Base-by-base conservation (phyloP, 148 eudicot genomes). In the Silene conica region DNA sequence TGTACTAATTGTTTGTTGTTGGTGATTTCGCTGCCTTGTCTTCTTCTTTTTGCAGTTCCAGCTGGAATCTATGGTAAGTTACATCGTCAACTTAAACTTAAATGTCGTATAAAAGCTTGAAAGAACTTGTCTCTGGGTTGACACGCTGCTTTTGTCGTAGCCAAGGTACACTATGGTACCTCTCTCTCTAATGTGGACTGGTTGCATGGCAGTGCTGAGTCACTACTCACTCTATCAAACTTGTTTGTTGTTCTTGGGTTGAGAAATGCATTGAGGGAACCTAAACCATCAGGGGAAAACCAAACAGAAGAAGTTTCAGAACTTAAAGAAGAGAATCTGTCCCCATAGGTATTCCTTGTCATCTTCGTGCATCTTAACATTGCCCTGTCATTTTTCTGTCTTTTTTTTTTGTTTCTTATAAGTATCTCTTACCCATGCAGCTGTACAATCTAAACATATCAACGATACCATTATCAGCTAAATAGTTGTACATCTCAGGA, bases 11-110 rank as follows among this genome's bases (percentile, higher is more conserved):
- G 58, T 41, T 43, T 73, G 26, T 60, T 70, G 72, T 54, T 76
- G 16, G 69, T 16, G 31, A 4, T 77, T 61, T 79, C 59, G 43
- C 69, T 82, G 56, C 61, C n/a, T 28, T 46, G 63, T 63, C 73
- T 69, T 73, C 50, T 62, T 8, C 63, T 20, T 70, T 73, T 7
- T 76, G 84, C 90, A 90, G 98, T 93, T 60, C 99, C 99, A 19
- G 99, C 99, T 69, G 99, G 99, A 81, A 95, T 95, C 71, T 95
- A 95, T 67, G 99, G 97, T 95, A 90, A 84, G 80, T 74, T 81
- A 60, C 80, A 77, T 73, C 23, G 66, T 31, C 76, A 73, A 68
- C 67, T 25, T 72, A 67, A 26, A 60, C 43, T 38, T 38, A 41
- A 31, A 20, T 54, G 16, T 56, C 46, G 8, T 60, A 58, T 9